Base-by-base conservation (phyloP, 805 yeast genomes). In the Yamadazyma kitorensis region DNA sequence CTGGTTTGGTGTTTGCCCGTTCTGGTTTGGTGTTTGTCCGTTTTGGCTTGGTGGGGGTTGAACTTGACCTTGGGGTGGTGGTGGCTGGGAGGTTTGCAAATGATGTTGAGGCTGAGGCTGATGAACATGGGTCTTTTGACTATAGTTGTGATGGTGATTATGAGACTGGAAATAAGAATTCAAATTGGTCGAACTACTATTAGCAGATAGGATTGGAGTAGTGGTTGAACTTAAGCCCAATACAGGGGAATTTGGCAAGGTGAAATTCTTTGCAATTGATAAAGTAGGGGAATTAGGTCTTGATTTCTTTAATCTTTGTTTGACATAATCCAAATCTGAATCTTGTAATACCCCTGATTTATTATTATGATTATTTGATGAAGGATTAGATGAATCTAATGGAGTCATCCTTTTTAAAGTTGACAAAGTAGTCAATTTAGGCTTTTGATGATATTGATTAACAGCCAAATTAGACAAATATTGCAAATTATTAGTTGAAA, bases 331-430 rank as follows among this genome's bases (percentile, higher is more conserved):
- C 31, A 74, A 51, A 39, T 72, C 77, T 6, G 73, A 58, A 36
- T 70, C 72, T 33, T 73, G 71, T 18, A 60, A 49, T 6, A 44
- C 27, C n/a, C 33, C 37, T 16, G 21, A 22, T 9, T 6, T 6
- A 11, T 14, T 16, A 12, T n/a, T 19, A 12, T 29, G 14, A 6
- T 17, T 12, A 6, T 9, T 10, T 4, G 24, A 8, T 10, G 17
- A 17, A 14, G 15, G 21, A 9, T 16, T 16, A 14, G 16, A 10
- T n/a, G 48, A 36, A 24, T 67, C 53, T 17, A 77, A 49, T 6
- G 82, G 84, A 0, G 83, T 79, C 81, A 79, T 75, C 49, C 80
- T 65, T 50, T 79, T 84, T 34, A 80, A 54, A 3, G 83, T 70
- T 30, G 68, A 59, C 27, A 69, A 54, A 4, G 73, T 56, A 47